phyloP scores from a whole-genome alignment of 495 filamentous ascomycete genomes.

The Tuber calosporum region DNA sequence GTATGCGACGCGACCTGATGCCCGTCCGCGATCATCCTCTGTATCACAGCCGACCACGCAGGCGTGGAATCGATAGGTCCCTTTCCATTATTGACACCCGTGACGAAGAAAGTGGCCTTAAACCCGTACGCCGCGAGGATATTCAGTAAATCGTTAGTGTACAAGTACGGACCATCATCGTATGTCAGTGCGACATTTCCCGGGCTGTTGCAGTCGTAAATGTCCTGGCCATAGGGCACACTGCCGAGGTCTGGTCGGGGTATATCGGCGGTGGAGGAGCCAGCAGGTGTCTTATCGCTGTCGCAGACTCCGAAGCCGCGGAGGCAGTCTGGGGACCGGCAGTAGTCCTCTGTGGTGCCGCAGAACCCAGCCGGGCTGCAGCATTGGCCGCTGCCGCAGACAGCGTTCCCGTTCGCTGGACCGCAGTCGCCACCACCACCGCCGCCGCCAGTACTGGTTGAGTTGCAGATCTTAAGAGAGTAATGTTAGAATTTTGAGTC shows the following conservation, averaged over 20 bases:
- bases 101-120: slow-evolving; percentile 68
- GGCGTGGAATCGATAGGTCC: slow-evolving; percentile 51
- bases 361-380: slow-evolving; percentile 50
- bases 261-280: slow-evolving; percentile 50
- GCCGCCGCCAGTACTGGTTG: slow-evolving; percentile 7
- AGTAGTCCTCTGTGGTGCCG: slow-evolving; percentile 51
- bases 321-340: slow-evolving; percentile 54
- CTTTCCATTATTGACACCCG: slow-evolving; percentile 59
- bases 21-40: slow-evolving; percentile 55
- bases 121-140: slow-evolving; percentile 56
- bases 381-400: slow-evolving; percentile 49
- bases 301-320: slow-evolving; percentile 56
- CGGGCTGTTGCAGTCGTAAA: slow-evolving; percentile 55
- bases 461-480: neutral
- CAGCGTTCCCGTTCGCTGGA: slow-evolving; percentile 41
- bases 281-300: slow-evolving; percentile 50
- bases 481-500: neutral
- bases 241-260: slow-evolving; percentile 48
- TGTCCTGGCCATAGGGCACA: slow-evolving; percentile 51
- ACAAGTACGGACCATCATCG: slow-evolving; percentile 61
- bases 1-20: slow-evolving; percentile 71
- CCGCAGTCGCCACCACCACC: slow-evolving; percentile 35
- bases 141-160: slow-evolving; percentile 60
- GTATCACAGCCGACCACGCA: slow-evolving; percentile 49
- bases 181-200: slow-evolving; percentile 61